Base-by-base conservation (phyloP, 768 basidiomycete species). In the Mycena epipterygia region DNA sequence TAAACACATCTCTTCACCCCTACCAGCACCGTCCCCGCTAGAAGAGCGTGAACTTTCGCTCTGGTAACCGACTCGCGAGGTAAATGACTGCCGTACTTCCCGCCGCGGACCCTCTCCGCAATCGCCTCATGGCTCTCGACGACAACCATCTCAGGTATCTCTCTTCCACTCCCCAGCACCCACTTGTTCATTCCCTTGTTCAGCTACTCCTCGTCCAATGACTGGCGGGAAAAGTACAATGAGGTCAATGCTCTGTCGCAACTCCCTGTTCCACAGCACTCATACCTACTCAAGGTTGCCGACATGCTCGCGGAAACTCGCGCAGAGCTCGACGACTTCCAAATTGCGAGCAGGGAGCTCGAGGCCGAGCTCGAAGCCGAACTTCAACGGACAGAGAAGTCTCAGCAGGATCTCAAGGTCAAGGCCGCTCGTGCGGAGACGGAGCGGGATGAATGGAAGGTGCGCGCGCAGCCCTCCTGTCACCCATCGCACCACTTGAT, bases 401-500 rank as follows among this genome's bases (percentile, higher is more conserved):
- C 93, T 1, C 93, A 95, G 78, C 89, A 91, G 78, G 95, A 95
- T 27, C 87, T 95, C 37, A 90, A 87, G 83, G 85, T 89, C 74
- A 95, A 92, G 81, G 90, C 89, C 32, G 84, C 88, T 35, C 89
- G 86, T 75, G 87, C 92, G 55, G 93, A 95, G 77, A 80, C 81
- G 42, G 95, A 96, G 78, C 87, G 91, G 72, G 95, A 97, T 71
- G 93, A 95, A 33, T 97, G 96, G 96, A 97, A 97, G 92, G 96
- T 95, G 67, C 62, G 89, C 82, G 27, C 19, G 39, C 57, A 16
- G 29, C 46, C 19, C 39, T 16, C 21, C 19, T 48, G 23, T 58
- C 33, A 30, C 51, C 44, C 66, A 33, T 49, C 51, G 41, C 30
- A 53, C 61, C 52, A 42, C 63, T 62, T 70, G 67, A 62, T 46